A percentile compares a stretch with the other conserved stretches of the same genome.
These are phyloP conservation scores for Colletotrichum phormii DNA, from an alignment of 2,329 filamentous ascomycete genomes.

Conservation along the genomic window DNA sequence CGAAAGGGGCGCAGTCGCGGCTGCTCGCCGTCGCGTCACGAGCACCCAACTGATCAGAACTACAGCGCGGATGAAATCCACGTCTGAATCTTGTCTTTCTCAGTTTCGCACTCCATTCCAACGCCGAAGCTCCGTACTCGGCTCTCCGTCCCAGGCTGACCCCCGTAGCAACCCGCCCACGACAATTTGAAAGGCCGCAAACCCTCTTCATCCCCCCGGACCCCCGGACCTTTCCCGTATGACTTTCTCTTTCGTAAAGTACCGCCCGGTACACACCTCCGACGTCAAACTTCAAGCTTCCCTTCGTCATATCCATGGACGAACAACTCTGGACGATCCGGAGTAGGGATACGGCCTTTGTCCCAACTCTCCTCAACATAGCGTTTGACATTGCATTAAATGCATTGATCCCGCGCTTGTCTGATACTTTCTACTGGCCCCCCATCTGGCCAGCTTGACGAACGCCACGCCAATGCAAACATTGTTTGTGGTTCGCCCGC, in stretches of 20 bases:
- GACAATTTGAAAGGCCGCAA: not conserved
- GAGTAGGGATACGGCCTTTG: constrained; percentile 4
- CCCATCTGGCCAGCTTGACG: constrained; percentile 9
- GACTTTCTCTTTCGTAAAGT: not conserved
- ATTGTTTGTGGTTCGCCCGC: constrained; percentile 24
- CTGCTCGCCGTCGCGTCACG: not conserved
- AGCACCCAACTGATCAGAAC: not conserved
- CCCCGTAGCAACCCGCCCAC: not conserved
- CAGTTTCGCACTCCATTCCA: not conserved
- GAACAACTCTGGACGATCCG: constrained; percentile 24
- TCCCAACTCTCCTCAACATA: constrained; percentile 9
- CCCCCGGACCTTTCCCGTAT: not conserved
- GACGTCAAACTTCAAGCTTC: constrained; percentile 30
- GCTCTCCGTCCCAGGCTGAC: not conserved
- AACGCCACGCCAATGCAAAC: constrained; percentile 31
- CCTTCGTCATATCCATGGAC: constrained; percentile 24
- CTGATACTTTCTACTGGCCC: not conserved
- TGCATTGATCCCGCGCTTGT: constrained; percentile 29
- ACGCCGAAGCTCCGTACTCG: not conserved
- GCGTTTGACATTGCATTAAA: constrained; percentile 26
- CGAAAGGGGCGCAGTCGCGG: not conserved
- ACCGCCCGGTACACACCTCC: constrained; percentile 12
- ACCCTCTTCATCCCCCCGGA: constrained; percentile 3
- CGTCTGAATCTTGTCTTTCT: not conserved
- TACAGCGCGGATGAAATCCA: not conserved